Conservation (phyloP, 495 filamentous ascomycete species). For the Clohesyomyces aquaticus region DNA sequence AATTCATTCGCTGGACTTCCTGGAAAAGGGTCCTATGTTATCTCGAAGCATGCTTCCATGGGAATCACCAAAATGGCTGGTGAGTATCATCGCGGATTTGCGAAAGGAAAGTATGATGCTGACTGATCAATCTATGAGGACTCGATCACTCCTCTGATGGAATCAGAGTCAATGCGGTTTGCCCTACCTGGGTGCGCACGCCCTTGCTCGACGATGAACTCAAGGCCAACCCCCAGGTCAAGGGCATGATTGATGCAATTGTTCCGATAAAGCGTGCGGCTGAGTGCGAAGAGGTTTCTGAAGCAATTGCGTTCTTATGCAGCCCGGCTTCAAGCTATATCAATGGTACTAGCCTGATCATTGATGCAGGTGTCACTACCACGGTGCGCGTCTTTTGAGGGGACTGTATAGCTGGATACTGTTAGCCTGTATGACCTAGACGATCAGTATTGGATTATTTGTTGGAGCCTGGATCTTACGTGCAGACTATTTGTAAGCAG, state of each 20-base stretch:
- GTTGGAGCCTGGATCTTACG: too few species aligned
- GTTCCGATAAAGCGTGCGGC: constrained; percentile 16
- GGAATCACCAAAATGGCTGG: constrained; percentile 25
- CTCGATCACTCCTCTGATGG: constrained; percentile 22
- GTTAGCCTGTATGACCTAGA: too few species aligned
- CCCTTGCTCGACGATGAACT: constrained; percentile 14
- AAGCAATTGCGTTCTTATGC: constrained; percentile 17
- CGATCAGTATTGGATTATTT: too few species aligned
- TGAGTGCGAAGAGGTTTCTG: constrained; percentile 27
- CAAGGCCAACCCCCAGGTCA: constrained; percentile 19
- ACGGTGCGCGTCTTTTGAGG: constrained; percentile 14
- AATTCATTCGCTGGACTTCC: constrained; percentile 18
- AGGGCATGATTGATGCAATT: constrained; percentile 7
- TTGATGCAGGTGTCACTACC: constrained; percentile 21
- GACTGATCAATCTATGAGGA: neutral
- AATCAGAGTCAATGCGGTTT: constrained; percentile 24
- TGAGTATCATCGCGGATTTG: neutral
- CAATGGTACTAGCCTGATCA: constrained; percentile 19
- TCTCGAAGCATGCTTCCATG: constrained; percentile 23
- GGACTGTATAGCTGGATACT: too few species aligned
- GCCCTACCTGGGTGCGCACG: constrained; percentile 27
- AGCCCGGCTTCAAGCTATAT: constrained; percentile 32
- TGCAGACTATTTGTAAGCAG: too few species aligned
- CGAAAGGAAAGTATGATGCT: neutral
- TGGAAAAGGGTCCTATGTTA: constrained; percentile 13